Evolutionary conservation across 1,284 basidiomycete species (phyloP).

Genomic region (Golubevia sp.): DNA sequence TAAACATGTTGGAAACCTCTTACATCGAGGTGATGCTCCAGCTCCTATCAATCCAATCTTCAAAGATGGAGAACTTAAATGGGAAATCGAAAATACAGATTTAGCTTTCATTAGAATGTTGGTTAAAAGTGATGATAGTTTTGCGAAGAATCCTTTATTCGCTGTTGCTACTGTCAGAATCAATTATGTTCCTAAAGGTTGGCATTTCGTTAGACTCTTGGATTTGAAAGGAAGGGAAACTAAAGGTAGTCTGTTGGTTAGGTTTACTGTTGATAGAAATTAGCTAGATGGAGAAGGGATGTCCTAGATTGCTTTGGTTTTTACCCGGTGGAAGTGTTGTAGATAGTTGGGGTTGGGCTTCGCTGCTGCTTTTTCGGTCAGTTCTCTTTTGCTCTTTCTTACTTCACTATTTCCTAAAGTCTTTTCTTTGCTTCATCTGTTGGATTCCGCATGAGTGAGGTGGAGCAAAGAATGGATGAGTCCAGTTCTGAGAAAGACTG

Average conservation of each 20-base stretch:
- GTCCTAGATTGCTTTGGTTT: too few species aligned
- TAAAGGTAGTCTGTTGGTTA: slow-evolving; percentile 29
- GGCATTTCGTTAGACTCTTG: slow-evolving; percentile 67
- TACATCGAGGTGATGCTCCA: slow-evolving; percentile 37
- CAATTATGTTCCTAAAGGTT: slow-evolving; percentile 57
- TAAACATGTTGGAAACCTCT: slow-evolving; percentile 16
- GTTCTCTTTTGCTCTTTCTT: too few species aligned
- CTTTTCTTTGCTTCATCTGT: too few species aligned
- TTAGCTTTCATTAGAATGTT: slow-evolving; percentile 38
- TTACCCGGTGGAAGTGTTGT: too few species aligned
- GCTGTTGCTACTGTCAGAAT: slow-evolving; percentile 33
- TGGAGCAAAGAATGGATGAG: too few species aligned
- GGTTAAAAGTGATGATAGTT: slow-evolving; percentile 49
- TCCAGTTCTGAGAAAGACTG: too few species aligned
- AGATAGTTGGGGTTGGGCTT: too few species aligned
- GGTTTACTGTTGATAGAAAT: too few species aligned
- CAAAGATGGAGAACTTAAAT: slow-evolving; percentile 29
- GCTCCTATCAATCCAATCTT: slow-evolving; percentile 36
- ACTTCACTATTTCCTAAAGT: too few species aligned
- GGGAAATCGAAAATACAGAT: slow-evolving; percentile 30
- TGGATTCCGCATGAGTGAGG: too few species aligned
- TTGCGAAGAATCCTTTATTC: slow-evolving; percentile 41
- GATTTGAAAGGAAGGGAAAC: slow-evolving; percentile 68
- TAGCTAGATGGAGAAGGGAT: too few species aligned
- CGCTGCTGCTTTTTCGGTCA: too few species aligned